These are phyloP conservation scores for Mallotus repandus DNA, from an alignment of 441 rosid genomes.

Conservation along the genomic window DNA sequence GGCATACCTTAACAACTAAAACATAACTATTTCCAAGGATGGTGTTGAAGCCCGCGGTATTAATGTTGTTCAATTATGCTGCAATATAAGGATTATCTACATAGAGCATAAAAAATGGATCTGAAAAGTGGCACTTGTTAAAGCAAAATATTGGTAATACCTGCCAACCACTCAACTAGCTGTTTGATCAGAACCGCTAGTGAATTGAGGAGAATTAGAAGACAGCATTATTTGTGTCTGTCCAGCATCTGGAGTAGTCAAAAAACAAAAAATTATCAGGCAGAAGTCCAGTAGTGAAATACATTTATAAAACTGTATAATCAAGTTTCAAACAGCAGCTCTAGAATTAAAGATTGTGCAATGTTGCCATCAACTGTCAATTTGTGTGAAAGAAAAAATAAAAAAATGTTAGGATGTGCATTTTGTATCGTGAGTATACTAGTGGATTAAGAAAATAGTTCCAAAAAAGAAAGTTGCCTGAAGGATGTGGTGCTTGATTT, in stretches of 20 bases:
- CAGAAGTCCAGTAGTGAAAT: not conserved
- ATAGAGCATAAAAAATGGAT: not conserved
- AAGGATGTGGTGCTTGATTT: constrained; percentile 14
- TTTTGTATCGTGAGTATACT: not conserved
- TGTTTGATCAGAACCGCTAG: constrained; percentile 23
- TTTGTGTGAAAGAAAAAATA: not conserved
- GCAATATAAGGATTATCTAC: not conserved
- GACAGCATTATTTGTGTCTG: constrained; percentile 11
- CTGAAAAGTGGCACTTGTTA: not conserved
- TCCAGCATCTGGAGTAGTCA: constrained; percentile 6
- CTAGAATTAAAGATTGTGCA: not conserved
- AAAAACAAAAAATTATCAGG: not conserved
- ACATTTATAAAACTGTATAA: not conserved
- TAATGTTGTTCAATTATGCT: not conserved
- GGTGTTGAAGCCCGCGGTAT: not conserved
- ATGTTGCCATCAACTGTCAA: not conserved
- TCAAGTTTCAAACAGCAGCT: not conserved
- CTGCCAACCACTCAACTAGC: constrained; percentile 12
- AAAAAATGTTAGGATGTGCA: not conserved
- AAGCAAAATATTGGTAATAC: not conserved
- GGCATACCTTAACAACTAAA: constrained; percentile 13
- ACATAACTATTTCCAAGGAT: constrained; percentile 10
- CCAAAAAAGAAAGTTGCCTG: not conserved
- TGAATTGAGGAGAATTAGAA: constrained; percentile 21
- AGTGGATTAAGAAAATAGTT: not conserved